Evolutionary conservation across 1,139 yeast genomes (phyloP).

Genomic region (Meyerozyma sp.): DNA sequence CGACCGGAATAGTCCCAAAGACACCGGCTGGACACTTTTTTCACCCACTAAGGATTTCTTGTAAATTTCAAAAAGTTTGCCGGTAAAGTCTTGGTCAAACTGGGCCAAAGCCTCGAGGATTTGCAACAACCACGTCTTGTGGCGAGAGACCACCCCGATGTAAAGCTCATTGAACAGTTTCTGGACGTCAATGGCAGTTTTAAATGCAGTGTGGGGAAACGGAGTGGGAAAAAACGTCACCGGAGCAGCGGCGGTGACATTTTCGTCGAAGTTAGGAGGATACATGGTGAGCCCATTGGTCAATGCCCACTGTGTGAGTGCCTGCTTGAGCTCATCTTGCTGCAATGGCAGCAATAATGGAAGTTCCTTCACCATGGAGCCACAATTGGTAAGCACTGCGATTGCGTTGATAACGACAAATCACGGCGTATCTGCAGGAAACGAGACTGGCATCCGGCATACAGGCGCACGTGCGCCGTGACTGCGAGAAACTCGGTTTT

Average conservation of each 20-base stretch:
- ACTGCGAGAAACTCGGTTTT: neutral
- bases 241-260: conserved; percentile 67
- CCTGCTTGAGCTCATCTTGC: conserved; percentile 3
- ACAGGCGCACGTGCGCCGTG: neutral
- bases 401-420: neutral
- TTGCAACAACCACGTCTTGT: conserved; percentile 53
- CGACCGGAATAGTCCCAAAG: conserved; percentile 83
- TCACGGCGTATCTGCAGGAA: neutral
- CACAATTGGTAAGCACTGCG: neutral
- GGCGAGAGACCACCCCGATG: conserved; percentile 51
- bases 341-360: neutral
- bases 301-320: conserved; percentile 59
- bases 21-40: conserved; percentile 47
- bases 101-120: conserved; percentile 51
- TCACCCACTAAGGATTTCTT: conserved; percentile 30
- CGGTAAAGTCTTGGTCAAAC: conserved; percentile 76
- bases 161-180: conserved; percentile 67
- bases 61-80: conserved; percentile 63
- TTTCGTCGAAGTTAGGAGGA: conserved; percentile 48
- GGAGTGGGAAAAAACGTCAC: conserved; percentile 90
- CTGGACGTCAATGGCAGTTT: conserved; percentile 66
- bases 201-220: conserved; percentile 62
- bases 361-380: neutral
- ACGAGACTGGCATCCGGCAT: neutral
- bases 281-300: conserved; percentile 77